Evolutionary conservation across 2,329 filamentous ascomycete genomes (phyloP).

Genomic region (Epichloe bromicola): DNA sequence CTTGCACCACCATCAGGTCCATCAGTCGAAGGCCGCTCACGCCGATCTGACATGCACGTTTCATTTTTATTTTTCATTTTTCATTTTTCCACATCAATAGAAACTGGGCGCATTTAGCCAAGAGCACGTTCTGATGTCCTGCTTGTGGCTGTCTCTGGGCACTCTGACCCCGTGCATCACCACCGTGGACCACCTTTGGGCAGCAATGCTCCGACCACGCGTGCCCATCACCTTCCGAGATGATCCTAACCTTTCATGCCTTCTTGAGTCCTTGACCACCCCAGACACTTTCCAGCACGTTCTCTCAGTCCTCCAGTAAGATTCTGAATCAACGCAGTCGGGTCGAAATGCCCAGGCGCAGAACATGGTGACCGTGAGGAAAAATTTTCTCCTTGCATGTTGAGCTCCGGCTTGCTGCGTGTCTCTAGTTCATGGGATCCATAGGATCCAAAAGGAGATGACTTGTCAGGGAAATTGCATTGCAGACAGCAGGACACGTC

Average conservation of each 20-base stretch:
- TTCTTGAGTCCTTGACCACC: neutral
- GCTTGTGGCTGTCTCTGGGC: neutral
- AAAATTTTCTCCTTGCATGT: neutral
- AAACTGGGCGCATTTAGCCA: too few species aligned
- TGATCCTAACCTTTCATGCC: neutral
- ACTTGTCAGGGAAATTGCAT: too few species aligned
- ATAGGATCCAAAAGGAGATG: too few species aligned
- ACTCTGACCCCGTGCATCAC: neutral
- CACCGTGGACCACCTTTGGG: slow-evolving; percentile 5
- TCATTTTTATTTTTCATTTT: too few species aligned
- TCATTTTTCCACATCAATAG: too few species aligned
- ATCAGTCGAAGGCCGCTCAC: too few species aligned
- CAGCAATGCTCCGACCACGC: slow-evolving; percentile 9
- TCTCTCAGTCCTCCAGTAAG: neutral
- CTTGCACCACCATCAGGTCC: too few species aligned
- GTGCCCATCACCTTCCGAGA: too few species aligned
- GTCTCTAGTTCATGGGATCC: too few species aligned
- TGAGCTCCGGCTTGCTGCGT: neutral
- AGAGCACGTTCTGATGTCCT: too few species aligned
- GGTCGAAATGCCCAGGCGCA: neutral
- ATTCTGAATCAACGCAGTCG: neutral
- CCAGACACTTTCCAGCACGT: neutral
- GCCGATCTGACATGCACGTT: too few species aligned
- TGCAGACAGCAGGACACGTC: too few species aligned
- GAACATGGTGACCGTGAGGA: neutral